Conservation (phyloP, 306 rosid genomes). For the Dalbergia oliveri region DNA sequence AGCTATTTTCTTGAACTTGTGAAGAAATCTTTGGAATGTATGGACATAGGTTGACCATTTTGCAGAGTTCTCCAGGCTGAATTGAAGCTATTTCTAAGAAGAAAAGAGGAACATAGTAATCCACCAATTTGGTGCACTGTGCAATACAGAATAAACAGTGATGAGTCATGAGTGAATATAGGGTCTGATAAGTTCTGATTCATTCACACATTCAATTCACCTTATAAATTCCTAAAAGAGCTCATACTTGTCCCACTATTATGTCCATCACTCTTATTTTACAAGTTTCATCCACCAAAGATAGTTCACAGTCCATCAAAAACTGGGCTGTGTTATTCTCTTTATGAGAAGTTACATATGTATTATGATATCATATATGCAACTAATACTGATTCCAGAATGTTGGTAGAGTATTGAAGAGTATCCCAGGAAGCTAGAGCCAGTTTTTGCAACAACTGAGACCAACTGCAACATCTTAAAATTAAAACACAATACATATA, state of each 20-base stretch:
- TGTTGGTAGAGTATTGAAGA: slow-evolving; percentile 19
- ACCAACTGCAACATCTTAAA: slow-evolving; percentile 2
- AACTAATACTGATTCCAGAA: neutral
- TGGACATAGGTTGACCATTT: slow-evolving; percentile 60
- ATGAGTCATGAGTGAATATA: neutral
- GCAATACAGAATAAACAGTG: slow-evolving; percentile 25
- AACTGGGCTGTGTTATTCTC: neutral
- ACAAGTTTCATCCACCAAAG: slow-evolving; percentile 5
- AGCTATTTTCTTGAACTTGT: slow-evolving; percentile 65
- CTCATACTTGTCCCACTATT: neutral
- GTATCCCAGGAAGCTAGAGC: neutral
- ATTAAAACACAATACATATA: neutral
- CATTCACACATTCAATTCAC: slow-evolving; percentile 13
- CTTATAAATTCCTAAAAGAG: neutral
- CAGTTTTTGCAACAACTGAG: slow-evolving; percentile 2
- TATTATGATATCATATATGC: slow-evolving; percentile 24
- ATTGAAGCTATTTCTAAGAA: slow-evolving; percentile 66
- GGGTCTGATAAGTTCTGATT: slow-evolving; percentile 7
- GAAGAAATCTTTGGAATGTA: slow-evolving; percentile 55
- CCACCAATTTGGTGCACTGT: slow-evolving; percentile 80
- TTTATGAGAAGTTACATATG: slow-evolving; percentile 20
- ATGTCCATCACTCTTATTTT: slow-evolving; percentile 1
- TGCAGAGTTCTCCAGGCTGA: slow-evolving; percentile 67
- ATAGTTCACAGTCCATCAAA: neutral
- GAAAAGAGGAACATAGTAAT: slow-evolving; percentile 72